Percentiles rank a stretch among this genome's conserved stretches.
Evolutionary conservation across 805 yeast genomes (phyloP).

Genomic region (Lipomyces yamadae): DNA sequence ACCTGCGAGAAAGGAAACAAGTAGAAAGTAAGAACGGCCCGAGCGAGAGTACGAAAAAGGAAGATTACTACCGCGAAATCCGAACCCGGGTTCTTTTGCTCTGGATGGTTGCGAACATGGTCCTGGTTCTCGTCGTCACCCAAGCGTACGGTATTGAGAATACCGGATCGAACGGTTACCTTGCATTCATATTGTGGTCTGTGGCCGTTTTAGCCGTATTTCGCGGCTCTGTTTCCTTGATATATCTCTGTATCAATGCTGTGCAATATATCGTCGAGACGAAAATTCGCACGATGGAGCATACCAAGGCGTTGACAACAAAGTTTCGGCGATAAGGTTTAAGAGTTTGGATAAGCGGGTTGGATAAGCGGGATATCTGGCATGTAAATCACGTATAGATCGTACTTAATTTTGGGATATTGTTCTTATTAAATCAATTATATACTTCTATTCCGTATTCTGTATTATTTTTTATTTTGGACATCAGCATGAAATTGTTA

Average conservation of each 20-base stretch:
- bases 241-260: slow-evolving; percentile 59
- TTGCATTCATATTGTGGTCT: slow-evolving; percentile 77
- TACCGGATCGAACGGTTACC: slow-evolving; percentile 68
- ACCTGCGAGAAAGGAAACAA: slow-evolving; percentile 63
- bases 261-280: slow-evolving; percentile 42
- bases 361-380: not conserved
- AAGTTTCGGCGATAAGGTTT: slow-evolving; percentile 10
- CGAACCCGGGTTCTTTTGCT: slow-evolving; percentile 92
- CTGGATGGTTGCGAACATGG: slow-evolving; percentile 87
- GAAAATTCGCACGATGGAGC: slow-evolving; percentile 27
- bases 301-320: slow-evolving; percentile 24
- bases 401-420: not conserved
- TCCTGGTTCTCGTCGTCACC: slow-evolving; percentile 83
- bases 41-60: slow-evolving; percentile 50
- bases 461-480: too few relatives aligned
- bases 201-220: slow-evolving; percentile 83
- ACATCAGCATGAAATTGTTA: too few relatives aligned
- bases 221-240: slow-evolving; percentile 80
- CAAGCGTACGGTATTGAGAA: slow-evolving; percentile 77
- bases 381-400: not conserved
- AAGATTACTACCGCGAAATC: slow-evolving; percentile 92
- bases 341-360: not conserved
- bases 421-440: not conserved
- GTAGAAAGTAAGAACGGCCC: slow-evolving; percentile 42
- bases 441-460: not conserved